Evolutionary conservation across 78 protist species (phyloP), one percentile per base, ranked within the genome.

Genomic region (Dictyostelium brefeldianum): DNA sequence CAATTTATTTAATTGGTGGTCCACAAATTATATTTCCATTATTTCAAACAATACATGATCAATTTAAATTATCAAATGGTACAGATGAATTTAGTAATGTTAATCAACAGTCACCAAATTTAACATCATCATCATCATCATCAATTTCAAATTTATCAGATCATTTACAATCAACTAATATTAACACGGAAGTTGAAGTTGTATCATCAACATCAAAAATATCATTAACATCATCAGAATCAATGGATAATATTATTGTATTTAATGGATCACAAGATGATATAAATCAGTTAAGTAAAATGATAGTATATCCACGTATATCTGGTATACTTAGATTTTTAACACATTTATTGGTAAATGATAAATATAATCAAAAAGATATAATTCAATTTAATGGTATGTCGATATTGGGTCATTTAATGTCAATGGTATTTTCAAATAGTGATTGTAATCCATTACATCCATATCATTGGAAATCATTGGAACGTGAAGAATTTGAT

Each of bases 11-110:
- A 15, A 41, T 85, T 11, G 92, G 92, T 15, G 92, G 92, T 2
- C 92, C 92, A 27, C 71, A 85, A 75, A 75, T 75, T 12, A 11
- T 85, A 27, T 85, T 85, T 47, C 83, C 81, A 15, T 73, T 85
- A 14, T n/a, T 85, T 31, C 83, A 46, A 22, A 48, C 80, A 62
- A 50, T 59, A 47, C n/a, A 20, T 3, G 57, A 78, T 56, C 65
- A 27, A 48, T 27, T 25, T 47, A n/a, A 31, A 54, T 54, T 31
- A 51, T 18, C 36, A 31, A 10, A 77, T 47, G 20, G 43, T 10
- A 46, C 20, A 46, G 18, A 22, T 18, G 12, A 17, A 59, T 17
- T 10, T 1, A 59, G 54, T 53, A 71, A 20, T 41, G 46, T 1
- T 22, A 71, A 43, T 4, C 46, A 41, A 31, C 41, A 18, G 64